Conservation (phyloP, 306 rosid genomes). For the Quercus robur region DNA sequence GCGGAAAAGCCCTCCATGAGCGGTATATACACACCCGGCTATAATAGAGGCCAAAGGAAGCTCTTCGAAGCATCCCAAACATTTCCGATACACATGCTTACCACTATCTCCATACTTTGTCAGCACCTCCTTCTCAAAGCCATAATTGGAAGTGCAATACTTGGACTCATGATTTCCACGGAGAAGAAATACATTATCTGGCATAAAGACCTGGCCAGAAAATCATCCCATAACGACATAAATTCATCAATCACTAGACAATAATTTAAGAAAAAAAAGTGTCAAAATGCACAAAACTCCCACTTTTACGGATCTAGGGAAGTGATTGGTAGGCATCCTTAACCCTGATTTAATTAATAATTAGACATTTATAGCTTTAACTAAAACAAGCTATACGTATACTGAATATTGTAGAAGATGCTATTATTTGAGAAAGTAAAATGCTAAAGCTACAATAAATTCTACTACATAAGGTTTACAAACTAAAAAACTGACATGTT, state of each 20-base stretch:
- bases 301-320: too few species aligned
- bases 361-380: neutral
- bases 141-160: constrained; percentile 88
- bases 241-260: neutral
- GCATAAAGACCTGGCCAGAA: constrained; percentile 56
- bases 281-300: too few species aligned
- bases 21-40: constrained; percentile 72
- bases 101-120: constrained; percentile 73
- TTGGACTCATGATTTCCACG: constrained; percentile 91
- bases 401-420: too few species aligned
- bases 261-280: too few species aligned
- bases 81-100: constrained; percentile 81
- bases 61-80: constrained; percentile 90
- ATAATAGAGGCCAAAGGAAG: constrained; percentile 80
- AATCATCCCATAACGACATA: neutral
- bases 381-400: neutral
- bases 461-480: too few species aligned
- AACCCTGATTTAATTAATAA: too few species aligned
- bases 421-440: too few species aligned
- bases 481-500: too few species aligned
- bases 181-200: constrained; percentile 53
- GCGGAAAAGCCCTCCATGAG: constrained; percentile 92
- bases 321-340: too few species aligned
- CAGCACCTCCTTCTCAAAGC: constrained; percentile 77
- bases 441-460: too few species aligned